Evolutionary conservation across 2,329 filamentous ascomycete species (phyloP).

Genomic region (Calonectria pseudoturangicola): DNA sequence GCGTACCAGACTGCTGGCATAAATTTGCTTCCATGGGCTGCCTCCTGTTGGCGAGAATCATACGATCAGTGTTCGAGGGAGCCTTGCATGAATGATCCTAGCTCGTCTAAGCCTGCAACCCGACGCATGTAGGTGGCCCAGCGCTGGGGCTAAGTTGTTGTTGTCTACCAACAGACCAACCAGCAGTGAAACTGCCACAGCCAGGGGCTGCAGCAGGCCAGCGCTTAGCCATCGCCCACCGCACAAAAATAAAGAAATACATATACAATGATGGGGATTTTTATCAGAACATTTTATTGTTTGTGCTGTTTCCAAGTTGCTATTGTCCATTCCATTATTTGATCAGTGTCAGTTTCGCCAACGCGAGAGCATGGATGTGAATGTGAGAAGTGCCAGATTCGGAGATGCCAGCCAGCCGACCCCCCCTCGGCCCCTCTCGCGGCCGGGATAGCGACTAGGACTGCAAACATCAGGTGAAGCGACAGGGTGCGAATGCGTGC

Average conservation of each 20-base stretch:
- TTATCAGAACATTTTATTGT: not conserved
- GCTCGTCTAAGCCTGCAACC: not conserved
- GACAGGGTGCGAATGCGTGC: conserved; percentile 14
- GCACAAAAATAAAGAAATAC: not conserved
- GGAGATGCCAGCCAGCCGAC: conserved; percentile 41
- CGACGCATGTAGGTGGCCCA: conserved; percentile 6
- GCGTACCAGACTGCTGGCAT: not conserved
- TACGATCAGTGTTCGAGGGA: not conserved
- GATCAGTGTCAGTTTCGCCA: not conserved
- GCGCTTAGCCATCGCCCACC: not conserved
- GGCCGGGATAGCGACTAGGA: conserved; percentile 38
- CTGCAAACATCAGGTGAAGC: conserved; percentile 1
- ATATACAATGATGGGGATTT: not conserved
- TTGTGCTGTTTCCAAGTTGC: not conserved
- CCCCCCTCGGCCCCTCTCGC: not conserved
- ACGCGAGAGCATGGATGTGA: not conserved
- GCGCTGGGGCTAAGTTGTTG: conserved; percentile 18
- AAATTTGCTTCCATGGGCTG: not conserved
- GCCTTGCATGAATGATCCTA: not conserved
- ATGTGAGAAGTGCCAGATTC: conserved; percentile 13
- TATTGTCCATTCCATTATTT: no score
- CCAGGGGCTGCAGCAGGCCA: not conserved
- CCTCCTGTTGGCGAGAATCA: not conserved
- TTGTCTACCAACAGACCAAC: conserved; percentile 2
- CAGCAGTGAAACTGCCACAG: conserved; percentile 16